Percentiles rank a stretch among this genome's conserved stretches.
Evolutionary conservation across 352 stramenopile species (phyloP).

Genomic region (Globisporangium alternatum): DNA sequence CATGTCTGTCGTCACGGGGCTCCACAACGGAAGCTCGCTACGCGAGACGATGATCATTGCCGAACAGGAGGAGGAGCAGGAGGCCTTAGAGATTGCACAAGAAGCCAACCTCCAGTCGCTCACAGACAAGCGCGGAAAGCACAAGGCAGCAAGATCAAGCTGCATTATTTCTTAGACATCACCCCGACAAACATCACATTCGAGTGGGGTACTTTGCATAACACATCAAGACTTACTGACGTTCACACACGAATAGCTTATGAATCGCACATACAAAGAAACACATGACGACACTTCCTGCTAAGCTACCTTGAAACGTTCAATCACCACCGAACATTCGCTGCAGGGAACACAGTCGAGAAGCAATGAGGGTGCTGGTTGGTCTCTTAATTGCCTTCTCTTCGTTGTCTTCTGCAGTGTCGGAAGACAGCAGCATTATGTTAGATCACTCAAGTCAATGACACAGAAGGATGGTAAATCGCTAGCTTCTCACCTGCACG

Average conservation of each 20-base stretch:
- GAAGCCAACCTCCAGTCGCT: conserved; percentile 9
- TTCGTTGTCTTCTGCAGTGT: not conserved
- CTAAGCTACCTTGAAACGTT: not conserved
- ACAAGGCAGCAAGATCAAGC: conserved; percentile 16
- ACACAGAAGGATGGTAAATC: not conserved
- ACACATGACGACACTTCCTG: not conserved
- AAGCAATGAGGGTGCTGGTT: not conserved
- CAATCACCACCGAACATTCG: conserved; percentile 42
- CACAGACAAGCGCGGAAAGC: conserved; percentile 13
- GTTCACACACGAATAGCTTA: not conserved
- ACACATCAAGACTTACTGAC: not conserved
- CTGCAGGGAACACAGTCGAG: conserved; percentile 37
- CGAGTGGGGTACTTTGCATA: not conserved
- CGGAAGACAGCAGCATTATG: not conserved
- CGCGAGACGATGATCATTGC: conserved; percentile 69
- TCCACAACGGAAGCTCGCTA: conserved; percentile 51
- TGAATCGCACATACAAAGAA: not conserved
- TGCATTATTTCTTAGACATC: conserved; percentile 23
- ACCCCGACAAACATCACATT: not conserved
- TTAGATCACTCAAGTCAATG: not conserved
- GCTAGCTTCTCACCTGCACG: not conserved
- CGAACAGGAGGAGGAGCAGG: conserved; percentile 53
- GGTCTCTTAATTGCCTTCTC: not conserved
- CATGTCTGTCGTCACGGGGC: conserved; percentile 44
- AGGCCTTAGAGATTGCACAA: conserved; percentile 2